Base-by-base conservation (phyloP, 192 early-diverging fungal genomes). In the Rhizoclosmatium globosum region DNA sequence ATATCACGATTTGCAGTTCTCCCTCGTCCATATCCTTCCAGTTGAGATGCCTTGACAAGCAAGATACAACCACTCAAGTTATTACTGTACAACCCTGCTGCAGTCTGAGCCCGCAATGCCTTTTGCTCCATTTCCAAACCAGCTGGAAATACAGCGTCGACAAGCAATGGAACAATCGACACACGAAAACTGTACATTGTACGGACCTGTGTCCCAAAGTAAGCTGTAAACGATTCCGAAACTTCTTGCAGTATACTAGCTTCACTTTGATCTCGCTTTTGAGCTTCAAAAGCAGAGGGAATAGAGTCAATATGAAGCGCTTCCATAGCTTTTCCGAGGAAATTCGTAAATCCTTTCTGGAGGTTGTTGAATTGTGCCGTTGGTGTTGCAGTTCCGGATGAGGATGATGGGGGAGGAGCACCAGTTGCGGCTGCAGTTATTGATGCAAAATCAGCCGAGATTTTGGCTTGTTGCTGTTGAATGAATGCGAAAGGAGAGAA, bases 151-250 rank as follows among this genome's bases (percentile, higher is more conserved):
- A 91, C 46, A 41, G 86, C 85, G 0, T 86, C 86, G 41, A 17
- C 41, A 9, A 58, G 9, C 2, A 82, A 83, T 0, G 61, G 21
- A 21, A 45, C 72, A 17, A 90, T 90, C 46, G 86, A 56, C 11
- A 94, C 79, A 38, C 91, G 65, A 3, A 94, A 74, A 82, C 92
- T 94, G 71, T 93, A 92, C 31, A 92, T 93, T 4, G 90, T 88
- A 43, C 89, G 89, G n/a, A 92, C 90, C 78, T 94, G 93, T 41
- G 91, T 93, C 3, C 93, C 93, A 11, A 93, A 81, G 17, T 88
- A 85, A 19, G 93, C 91, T 0, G 93, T 93, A 78, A 93, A 94
- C 1, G 89, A 88, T 68, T 94, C 93, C 2, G 91, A 91, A 7
- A 94, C 81, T 21, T 92, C 84, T 61, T 21, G 75, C 56, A 56